These are phyloP conservation scores for Groenewaldozyma salmanticensis DNA, from an alignment of 805 yeast genomes.

Conservation along the genomic window DNA sequence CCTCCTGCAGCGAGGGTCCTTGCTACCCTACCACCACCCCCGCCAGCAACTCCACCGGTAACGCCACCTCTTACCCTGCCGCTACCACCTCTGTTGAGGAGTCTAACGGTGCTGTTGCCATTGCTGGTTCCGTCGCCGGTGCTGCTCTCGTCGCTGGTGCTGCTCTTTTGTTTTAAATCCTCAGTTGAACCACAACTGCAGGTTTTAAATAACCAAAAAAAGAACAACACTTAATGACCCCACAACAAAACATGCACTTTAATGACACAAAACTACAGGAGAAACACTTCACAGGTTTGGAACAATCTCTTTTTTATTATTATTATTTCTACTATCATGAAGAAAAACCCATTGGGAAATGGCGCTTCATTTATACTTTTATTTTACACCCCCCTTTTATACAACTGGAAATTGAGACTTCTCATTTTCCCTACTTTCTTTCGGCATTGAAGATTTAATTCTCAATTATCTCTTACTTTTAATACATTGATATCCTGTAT, in stretches of 20 bases:
- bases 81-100: constrained; percentile 16
- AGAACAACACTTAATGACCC: no score
- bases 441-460: not conserved
- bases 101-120: constrained; percentile 14
- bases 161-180: constrained; percentile 16
- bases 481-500: not conserved
- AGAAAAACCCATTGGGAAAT: not conserved
- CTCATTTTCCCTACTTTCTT: not conserved
- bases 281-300: not conserved
- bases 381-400: no score
- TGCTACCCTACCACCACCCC: constrained; percentile 14
- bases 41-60: constrained; percentile 2
- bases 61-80: constrained; percentile 10
- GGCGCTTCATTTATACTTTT: no score
- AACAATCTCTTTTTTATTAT: not conserved
- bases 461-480: not conserved
- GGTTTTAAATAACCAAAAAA: no score
- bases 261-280: not conserved
- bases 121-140: constrained; percentile 14
- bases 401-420: not conserved
- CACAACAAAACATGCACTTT: no score
- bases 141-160: constrained; percentile 21
- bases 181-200: constrained; percentile 1
- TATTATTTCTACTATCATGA: not conserved
- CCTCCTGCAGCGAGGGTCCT: constrained; percentile 13